Conservation (phyloP, 345 rosid species). For the Murraya koenigii region DNA sequence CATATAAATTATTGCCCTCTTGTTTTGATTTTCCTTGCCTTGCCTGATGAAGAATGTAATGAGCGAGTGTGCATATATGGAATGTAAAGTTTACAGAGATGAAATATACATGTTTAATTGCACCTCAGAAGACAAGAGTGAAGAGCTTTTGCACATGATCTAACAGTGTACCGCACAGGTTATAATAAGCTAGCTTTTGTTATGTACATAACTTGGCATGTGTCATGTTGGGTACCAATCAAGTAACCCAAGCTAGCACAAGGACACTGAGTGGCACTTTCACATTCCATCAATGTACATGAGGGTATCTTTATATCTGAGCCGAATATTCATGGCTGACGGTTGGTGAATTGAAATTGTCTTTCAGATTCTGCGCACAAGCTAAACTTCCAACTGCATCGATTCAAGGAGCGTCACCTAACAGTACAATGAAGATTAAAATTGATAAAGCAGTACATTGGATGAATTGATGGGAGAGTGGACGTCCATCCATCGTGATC, state of each 20-base stretch:
- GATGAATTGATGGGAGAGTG: no score
- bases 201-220: neutral
- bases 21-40: neutral
- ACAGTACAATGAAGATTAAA: no score
- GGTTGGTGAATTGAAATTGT: no score
- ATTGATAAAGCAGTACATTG: no score
- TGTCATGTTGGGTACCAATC: neutral
- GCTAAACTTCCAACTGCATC: no score
- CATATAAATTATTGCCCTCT: no score
- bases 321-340: no score
- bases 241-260: neutral
- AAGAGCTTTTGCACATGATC: conserved; percentile 1
- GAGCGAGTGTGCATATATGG: neutral
- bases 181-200: neutral
- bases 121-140: neutral
- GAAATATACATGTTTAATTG: no score
- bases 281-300: neutral
- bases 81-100: neutral
- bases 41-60: neutral
- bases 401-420: no score
- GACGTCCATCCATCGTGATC: no score
- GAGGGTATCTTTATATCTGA: no score
- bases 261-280: neutral
- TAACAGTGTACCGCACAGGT: neutral
- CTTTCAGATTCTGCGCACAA: no score